Conservation (phyloP, 345 rosid species). For the Xanthoceras sorbifolium region DNA sequence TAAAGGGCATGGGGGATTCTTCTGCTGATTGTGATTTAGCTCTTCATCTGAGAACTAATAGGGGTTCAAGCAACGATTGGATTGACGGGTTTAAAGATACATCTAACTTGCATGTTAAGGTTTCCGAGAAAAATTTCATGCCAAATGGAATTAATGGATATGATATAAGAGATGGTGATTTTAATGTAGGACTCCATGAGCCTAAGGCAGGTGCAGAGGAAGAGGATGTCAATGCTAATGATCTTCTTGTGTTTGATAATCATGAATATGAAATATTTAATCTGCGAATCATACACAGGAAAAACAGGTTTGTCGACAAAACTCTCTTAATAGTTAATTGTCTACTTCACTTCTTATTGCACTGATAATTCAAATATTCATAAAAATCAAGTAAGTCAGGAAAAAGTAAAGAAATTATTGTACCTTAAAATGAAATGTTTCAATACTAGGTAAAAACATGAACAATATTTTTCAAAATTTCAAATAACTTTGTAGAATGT, state of each 20-base stretch:
- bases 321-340: not conserved
- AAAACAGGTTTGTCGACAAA: constrained; percentile 62
- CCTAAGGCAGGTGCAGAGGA: constrained; percentile 35
- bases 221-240: constrained; percentile 44
- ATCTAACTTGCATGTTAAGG: constrained; percentile 20
- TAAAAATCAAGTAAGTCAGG: not conserved
- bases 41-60: constrained; percentile 13
- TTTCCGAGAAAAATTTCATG: constrained; percentile 18
- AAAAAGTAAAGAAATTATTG: not conserved
- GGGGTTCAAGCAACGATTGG: constrained; percentile 22
- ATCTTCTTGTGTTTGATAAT: constrained; percentile 39
- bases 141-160: constrained; percentile 18
- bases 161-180: constrained; percentile 31
- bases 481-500: not conserved
- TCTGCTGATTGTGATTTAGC: constrained; percentile 17
- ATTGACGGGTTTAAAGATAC: constrained; percentile 27
- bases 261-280: constrained; percentile 74
- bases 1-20: constrained; percentile 20
- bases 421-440: constrained; percentile 3
- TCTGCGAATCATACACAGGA: constrained; percentile 85
- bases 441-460: not conserved
- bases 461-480: not conserved
- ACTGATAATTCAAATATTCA: not conserved
- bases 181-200: constrained; percentile 35
- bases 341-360: constrained; percentile 6